Evolutionary conservation across 2,329 filamentous ascomycete species (phyloP).

Genomic region (Gnomoniopsis sp.): DNA sequence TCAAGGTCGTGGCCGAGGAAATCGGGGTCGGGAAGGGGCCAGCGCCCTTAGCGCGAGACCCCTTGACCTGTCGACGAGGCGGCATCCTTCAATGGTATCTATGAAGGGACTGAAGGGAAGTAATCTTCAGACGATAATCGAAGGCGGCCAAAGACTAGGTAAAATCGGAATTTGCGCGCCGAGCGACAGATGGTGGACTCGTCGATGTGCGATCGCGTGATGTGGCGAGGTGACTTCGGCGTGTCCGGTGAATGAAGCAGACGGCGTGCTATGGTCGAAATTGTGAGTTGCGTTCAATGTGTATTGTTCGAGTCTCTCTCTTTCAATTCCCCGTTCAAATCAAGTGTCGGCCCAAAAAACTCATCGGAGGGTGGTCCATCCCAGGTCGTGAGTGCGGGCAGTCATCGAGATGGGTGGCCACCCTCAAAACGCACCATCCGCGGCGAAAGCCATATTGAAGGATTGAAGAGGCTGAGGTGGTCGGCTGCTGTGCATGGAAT

Average conservation of each 20-base stretch:
- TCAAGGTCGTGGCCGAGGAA: slow-evolving; percentile 35
- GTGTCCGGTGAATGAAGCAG: not conserved
- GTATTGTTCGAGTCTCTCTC: not conserved
- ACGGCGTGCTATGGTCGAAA: no score
- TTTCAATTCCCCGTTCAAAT: not conserved
- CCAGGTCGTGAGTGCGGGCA: slow-evolving; percentile 44
- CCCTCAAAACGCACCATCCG: slow-evolving; percentile 51
- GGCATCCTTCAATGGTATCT: slow-evolving; percentile 18
- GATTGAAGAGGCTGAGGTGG: slow-evolving; percentile 26
- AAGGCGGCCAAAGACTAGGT: no score
- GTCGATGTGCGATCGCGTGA: not conserved
- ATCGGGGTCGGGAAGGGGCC: slow-evolving; percentile 31
- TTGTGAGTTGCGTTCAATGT: no score
- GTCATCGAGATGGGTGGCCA: slow-evolving; percentile 41
- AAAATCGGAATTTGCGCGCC: no score
- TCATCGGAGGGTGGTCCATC: slow-evolving; percentile 48
- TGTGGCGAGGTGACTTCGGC: not conserved
- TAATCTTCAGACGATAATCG: no score
- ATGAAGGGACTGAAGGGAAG: not conserved
- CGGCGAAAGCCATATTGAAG: slow-evolving; percentile 40
- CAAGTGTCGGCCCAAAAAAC: slow-evolving; percentile 13
- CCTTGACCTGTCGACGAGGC: slow-evolving; percentile 26
- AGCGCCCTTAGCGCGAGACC: slow-evolving; percentile 28
- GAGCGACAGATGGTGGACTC: not conserved
- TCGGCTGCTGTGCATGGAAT: slow-evolving; percentile 19